Evolutionary conservation across 2,329 filamentous ascomycete genomes (phyloP).

Genomic region (Aspergillus sp.): DNA sequence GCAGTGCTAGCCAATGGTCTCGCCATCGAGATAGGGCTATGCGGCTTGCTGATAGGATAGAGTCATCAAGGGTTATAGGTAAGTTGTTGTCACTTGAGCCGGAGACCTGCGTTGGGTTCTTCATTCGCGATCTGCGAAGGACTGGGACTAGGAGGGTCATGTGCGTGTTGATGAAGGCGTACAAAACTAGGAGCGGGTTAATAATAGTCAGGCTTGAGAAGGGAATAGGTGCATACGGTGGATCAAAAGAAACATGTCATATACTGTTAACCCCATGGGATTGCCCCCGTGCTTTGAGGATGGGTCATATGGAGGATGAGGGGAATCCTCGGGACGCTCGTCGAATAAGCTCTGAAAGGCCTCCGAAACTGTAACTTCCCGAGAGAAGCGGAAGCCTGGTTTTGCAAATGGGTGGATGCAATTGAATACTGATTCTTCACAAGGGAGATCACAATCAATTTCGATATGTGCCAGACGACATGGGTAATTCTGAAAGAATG

Average conservation of each 20-base stretch:
- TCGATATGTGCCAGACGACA: constrained; percentile 34
- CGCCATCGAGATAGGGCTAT: constrained; percentile 32
- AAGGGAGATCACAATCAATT: constrained; percentile 38
- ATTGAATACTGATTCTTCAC: constrained; percentile 32
- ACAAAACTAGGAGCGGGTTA: constrained; percentile 24
- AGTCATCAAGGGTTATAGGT: constrained; percentile 21
- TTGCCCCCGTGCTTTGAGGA: constrained; percentile 3
- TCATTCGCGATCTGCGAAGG: constrained; percentile 10
- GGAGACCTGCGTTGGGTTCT: constrained; percentile 1
- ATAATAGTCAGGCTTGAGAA: neutral
- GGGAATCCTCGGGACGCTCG: constrained; percentile 11
- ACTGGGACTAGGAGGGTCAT: constrained; percentile 30
- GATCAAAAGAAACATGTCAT: constrained; percentile 38
- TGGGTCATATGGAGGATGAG: constrained; percentile 1
- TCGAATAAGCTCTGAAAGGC: constrained; percentile 36
- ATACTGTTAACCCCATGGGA: constrained; percentile 22
- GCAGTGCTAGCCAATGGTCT: constrained; percentile 29
- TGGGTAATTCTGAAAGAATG: constrained; percentile 40
- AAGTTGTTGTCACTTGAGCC: constrained; percentile 2
- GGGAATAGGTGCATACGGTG: constrained; percentile 24
- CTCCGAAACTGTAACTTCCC: constrained; percentile 29
- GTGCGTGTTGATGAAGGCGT: constrained; percentile 34
- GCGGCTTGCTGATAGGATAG: constrained; percentile 23
- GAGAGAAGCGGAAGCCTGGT: constrained; percentile 29
- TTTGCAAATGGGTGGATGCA: constrained; percentile 37